Evolutionary conservation across 2,329 filamentous ascomycete species (phyloP).

Genomic region (Lithohypha guttulata): DNA sequence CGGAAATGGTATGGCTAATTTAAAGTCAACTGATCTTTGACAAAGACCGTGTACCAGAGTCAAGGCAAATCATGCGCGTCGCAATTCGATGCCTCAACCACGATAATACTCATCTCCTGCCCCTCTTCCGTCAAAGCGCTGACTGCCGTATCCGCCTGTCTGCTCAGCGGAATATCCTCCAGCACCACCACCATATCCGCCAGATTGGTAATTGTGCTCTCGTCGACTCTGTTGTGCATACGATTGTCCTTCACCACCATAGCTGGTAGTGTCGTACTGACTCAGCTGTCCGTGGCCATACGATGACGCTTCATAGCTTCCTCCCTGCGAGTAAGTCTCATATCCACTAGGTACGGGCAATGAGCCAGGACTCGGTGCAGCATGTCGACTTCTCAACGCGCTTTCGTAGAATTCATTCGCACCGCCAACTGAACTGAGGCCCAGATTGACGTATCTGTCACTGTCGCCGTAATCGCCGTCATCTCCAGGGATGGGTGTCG

Average conservation of each 20-base stretch:
- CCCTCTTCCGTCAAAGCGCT: slow-evolving; percentile 3
- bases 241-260: slow-evolving; percentile 2
- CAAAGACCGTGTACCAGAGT: too few species aligned
- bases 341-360: slow-evolving; percentile 6
- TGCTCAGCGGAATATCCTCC: neutral
- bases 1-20: too few species aligned
- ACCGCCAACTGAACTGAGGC: slow-evolving; percentile 1
- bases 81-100: too few species aligned
- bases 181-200: neutral
- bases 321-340: slow-evolving; percentile 1
- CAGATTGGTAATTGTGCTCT: neutral
- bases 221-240: neutral
- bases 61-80: too few species aligned
- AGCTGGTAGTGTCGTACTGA: too few species aligned
- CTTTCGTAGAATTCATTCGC: slow-evolving; percentile 7
- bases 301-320: neutral
- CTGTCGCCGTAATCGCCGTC: slow-evolving; percentile 8
- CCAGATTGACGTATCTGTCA: slow-evolving; percentile 4
- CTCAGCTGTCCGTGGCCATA: slow-evolving; percentile 1
- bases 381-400: neutral
- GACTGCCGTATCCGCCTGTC: slow-evolving; percentile 6
- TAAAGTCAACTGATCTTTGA: too few species aligned
- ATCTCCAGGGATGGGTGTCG: slow-evolving; percentile 10
- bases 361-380: slow-evolving; percentile 1
- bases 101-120: slow-evolving; percentile 1